Conservation (phyloP, 139 green algal genomes). For the Yamagishiella unicocca region DNA sequence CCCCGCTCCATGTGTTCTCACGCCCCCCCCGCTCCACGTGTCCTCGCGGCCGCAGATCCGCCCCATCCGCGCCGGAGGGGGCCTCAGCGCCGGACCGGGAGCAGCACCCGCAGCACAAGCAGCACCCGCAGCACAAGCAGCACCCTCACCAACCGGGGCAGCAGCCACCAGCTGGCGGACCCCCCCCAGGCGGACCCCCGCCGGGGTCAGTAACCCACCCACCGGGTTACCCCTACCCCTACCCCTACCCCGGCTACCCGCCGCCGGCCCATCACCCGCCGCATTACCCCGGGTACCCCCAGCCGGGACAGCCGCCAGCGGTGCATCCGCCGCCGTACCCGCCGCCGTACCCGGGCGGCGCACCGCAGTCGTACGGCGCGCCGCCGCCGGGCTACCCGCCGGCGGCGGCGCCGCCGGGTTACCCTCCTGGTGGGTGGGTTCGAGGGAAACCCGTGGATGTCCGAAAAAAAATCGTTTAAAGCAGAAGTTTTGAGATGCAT, state of each 20-base stretch:
- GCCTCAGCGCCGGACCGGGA: background rate
- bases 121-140: background rate
- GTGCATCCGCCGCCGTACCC: background rate
- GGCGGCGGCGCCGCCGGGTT: background rate
- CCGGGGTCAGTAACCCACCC: slow-evolving; percentile 2
- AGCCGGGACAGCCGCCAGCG: background rate
- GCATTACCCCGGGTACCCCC: background rate
- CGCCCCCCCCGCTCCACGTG: too few relatives aligned
- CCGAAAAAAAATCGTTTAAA: too few relatives aligned
- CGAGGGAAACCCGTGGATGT: too few relatives aligned
- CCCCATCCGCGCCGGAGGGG: background rate
- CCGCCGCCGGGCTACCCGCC: slow-evolving; percentile 8
- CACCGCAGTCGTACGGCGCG: background rate
- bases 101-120: slow-evolving; percentile 4
- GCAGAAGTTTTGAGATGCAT: too few relatives aligned
- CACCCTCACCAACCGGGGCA: slow-evolving; percentile 7
- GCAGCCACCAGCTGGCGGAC: background rate
- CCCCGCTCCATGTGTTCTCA: too few relatives aligned
- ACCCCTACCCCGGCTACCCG: slow-evolving; percentile 1
- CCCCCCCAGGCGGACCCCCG: background rate
- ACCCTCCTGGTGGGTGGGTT: too few relatives aligned
- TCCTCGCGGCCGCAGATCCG: slow-evolving; percentile 1
- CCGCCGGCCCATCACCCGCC: background rate
- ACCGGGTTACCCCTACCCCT: slow-evolving; percentile 17
- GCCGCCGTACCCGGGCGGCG: background rate